Conservation (phyloP, 345 rosid species). For the Excoecaria agallocha region DNA sequence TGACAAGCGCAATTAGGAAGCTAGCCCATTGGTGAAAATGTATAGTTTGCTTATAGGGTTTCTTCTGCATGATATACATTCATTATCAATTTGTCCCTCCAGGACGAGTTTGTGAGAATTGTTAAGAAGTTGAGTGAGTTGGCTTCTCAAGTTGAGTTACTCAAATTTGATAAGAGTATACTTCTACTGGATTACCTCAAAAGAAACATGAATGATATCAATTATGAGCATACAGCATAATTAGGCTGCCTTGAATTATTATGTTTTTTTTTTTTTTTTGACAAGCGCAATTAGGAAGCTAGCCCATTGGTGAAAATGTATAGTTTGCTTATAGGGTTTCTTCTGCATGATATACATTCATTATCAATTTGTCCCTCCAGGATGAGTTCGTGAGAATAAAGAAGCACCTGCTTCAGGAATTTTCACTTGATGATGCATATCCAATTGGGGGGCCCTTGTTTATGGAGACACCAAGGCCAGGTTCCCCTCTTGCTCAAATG, state of each 20-base stretch:
- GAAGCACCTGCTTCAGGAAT: constrained; percentile 56
- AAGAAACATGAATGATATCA: background rate
- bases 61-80: background rate
- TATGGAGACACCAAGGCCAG: constrained; percentile 75
- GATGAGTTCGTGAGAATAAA: constrained; percentile 60
- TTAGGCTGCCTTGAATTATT: background rate
- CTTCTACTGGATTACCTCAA: background rate
- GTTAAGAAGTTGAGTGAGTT: background rate
- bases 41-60: background rate
- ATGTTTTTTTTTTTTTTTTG: background rate
- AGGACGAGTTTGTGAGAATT: no score
- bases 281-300: background rate
- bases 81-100: constrained; percentile 20
- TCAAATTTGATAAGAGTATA: background rate
- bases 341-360: background rate
- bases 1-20: background rate
- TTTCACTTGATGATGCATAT: constrained; percentile 77
- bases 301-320: background rate
- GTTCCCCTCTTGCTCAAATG: constrained; percentile 66
- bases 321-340: background rate
- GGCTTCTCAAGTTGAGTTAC: background rate
- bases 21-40: background rate
- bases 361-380: constrained; percentile 40
- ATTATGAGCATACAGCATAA: background rate
- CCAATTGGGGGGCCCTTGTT: constrained; percentile 71